These are phyloP conservation scores for Scenedesmus sp. DNA, from an alignment of 163 green algal genomes.

Conservation along the genomic window DNA sequence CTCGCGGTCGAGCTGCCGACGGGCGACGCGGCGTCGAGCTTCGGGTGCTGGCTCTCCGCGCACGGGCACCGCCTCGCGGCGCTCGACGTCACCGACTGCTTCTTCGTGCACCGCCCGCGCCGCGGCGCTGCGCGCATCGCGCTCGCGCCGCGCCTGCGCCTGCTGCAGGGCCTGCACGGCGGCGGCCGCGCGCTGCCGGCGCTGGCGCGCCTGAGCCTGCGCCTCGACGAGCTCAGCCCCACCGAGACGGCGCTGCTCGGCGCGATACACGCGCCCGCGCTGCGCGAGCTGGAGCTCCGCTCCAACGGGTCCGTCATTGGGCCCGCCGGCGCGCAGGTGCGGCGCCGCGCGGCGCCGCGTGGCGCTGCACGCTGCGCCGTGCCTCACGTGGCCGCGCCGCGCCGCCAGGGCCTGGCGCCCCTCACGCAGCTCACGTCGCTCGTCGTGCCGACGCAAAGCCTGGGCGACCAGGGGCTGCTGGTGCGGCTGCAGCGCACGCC, in stretches of 20 bases:
- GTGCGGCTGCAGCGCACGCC: neutral
- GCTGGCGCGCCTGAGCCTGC: neutral
- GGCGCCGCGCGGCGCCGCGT: too few relatives aligned
- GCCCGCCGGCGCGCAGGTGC: neutral
- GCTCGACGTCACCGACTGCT: neutral
- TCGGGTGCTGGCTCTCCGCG: neutral
- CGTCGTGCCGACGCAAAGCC: neutral
- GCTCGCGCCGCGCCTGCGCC: neutral
- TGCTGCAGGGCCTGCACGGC: slow-evolving; percentile 10
- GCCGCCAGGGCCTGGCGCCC: neutral
- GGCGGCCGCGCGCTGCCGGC: neutral
- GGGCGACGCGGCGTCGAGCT: neutral
- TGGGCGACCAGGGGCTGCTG: neutral
- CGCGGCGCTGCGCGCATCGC: neutral
- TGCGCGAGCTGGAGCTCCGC: neutral
- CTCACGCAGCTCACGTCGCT: neutral
- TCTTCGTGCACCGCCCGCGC: neutral
- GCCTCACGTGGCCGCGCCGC: too few relatives aligned
- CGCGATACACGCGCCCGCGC: neutral
- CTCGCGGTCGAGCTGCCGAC: neutral
- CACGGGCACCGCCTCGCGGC: neutral
- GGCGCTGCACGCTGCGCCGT: too few relatives aligned
- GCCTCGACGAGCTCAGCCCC: neutral
- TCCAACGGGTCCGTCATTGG: neutral
- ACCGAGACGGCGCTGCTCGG: neutral